These are phyloP conservation scores for Hortaea werneckii DNA, from an alignment of 2,329 filamentous ascomycete genomes.

Conservation along the genomic window DNA sequence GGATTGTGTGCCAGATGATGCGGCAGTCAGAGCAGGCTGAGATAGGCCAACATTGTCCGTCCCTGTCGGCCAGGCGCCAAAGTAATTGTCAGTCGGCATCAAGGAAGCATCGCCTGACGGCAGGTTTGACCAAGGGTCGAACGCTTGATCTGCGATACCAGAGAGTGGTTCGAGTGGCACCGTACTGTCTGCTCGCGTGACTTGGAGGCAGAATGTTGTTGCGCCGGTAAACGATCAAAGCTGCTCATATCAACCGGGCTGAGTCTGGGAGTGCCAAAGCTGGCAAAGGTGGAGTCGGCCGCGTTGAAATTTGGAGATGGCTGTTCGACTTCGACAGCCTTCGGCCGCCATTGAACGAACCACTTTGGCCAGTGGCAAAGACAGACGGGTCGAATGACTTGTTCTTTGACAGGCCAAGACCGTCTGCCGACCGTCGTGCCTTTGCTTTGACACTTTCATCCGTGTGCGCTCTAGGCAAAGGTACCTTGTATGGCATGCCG, in stretches of 20 bases:
- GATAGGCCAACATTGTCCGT: conserved; percentile 14
- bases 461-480: conserved; percentile 45
- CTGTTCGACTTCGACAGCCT: conserved; percentile 23
- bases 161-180: conserved; percentile 18
- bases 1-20: conserved; percentile 29
- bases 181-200: conserved; percentile 13
- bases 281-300: conserved; percentile 1
- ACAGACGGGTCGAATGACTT: conserved; percentile 3
- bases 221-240: conserved; percentile 12
- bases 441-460: conserved; percentile 33
- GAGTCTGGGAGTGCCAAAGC: conserved; percentile 7
- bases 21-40: conserved; percentile 28
- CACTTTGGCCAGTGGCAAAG: conserved; percentile 5
- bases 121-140: conserved; percentile 22
- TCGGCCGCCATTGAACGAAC: conserved; percentile 12
- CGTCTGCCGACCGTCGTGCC: conserved; percentile 43
- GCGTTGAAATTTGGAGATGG: conserved; percentile 17
- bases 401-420: conserved; percentile 30
- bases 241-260: conserved; percentile 17
- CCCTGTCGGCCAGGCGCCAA: conserved; percentile 22
- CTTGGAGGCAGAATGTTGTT: conserved; percentile 16
- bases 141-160: conserved; percentile 15
- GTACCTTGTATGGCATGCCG: conserved; percentile 53
- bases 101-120: conserved; percentile 15
- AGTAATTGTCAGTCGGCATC: conserved; percentile 24